A percentile compares a stretch with the other conserved stretches of the same genome.
phyloP scores from a whole-genome alignment of 2,329 filamentous ascomycete species.

The Cytospora piceicola region DNA sequence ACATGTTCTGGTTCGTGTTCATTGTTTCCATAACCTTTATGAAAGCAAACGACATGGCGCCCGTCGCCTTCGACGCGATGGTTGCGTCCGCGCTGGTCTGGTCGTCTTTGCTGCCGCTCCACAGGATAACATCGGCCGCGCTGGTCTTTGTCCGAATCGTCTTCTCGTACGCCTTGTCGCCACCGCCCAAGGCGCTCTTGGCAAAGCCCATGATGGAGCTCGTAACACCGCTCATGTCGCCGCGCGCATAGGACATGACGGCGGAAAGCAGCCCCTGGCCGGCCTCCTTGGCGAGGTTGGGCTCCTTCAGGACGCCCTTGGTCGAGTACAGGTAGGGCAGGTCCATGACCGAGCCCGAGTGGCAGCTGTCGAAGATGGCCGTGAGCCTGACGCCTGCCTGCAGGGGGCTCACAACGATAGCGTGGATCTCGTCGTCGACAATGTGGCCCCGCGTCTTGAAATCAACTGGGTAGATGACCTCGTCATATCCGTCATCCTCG shows the following conservation, averaged over 20 bases:
- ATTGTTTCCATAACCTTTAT: slow-evolving; percentile 77
- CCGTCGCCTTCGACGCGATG: slow-evolving; percentile 86
- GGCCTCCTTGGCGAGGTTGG: slow-evolving; percentile 79
- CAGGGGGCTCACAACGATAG: slow-evolving; percentile 75
- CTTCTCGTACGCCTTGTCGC: slow-evolving; percentile 75
- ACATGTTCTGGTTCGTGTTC: slow-evolving; percentile 92
- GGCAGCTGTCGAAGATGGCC: slow-evolving; percentile 81
- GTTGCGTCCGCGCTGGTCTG: slow-evolving; percentile 94
- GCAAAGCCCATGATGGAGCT: slow-evolving; percentile 80
- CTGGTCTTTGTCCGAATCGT: slow-evolving; percentile 89
- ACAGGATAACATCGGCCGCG: slow-evolving; percentile 95
- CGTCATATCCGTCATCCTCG: slow-evolving; percentile 77
- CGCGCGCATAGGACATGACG: slow-evolving; percentile 78
- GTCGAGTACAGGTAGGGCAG: slow-evolving; percentile 81
- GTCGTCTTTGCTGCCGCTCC: slow-evolving; percentile 93
- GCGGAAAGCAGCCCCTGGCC: slow-evolving; percentile 72
- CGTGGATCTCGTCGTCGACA: slow-evolving; percentile 78
- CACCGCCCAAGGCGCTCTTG: slow-evolving; percentile 81
- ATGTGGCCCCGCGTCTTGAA: slow-evolving; percentile 72
- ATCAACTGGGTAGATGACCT: slow-evolving; percentile 80
- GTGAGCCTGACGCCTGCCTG: slow-evolving; percentile 82
- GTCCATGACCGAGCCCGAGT: slow-evolving; percentile 77
- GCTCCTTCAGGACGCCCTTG: slow-evolving; percentile 79
- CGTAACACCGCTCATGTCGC: slow-evolving; percentile 82
- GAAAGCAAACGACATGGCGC: slow-evolving; percentile 98